Evolutionary conservation across 768 basidiomycete genomes (phyloP).

Genomic region (Chlorophyllum brunneum): DNA sequence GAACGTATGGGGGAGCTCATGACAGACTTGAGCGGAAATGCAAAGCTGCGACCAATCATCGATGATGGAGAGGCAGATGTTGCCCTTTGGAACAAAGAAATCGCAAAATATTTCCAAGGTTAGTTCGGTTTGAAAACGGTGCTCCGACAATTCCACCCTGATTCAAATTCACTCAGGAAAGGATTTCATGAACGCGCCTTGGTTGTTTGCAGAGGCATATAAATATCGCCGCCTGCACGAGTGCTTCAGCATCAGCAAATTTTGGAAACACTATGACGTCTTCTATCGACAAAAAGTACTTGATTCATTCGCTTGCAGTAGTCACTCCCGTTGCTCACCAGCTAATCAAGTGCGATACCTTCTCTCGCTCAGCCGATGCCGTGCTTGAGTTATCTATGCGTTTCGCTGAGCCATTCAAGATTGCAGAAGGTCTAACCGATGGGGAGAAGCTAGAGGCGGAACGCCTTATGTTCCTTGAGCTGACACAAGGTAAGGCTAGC

Average conservation of each 20-base stretch:
- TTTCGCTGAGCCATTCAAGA: slow-evolving; percentile 81
- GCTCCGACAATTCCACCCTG: not conserved
- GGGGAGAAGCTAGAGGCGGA: slow-evolving; percentile 66
- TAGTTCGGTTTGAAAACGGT: slow-evolving; percentile 5
- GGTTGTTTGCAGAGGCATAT: slow-evolving; percentile 95
- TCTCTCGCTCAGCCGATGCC: slow-evolving; percentile 86
- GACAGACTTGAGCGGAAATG: slow-evolving; percentile 80
- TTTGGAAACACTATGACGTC: slow-evolving; percentile 89
- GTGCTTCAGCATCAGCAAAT: slow-evolving; percentile 88
- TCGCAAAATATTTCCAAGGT: slow-evolving; percentile 92
- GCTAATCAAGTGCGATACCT: slow-evolving; percentile 76
- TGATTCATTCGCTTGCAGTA: not conserved
- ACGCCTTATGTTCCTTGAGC: slow-evolving; percentile 84
- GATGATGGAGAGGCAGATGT: slow-evolving; percentile 93
- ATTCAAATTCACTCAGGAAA: slow-evolving; percentile 45
- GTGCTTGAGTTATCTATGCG: slow-evolving; percentile 93
- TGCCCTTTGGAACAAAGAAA: slow-evolving; percentile 96
- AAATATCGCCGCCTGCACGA: slow-evolving; percentile 90
- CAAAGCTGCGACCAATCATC: slow-evolving; percentile 80
- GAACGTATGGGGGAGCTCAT: slow-evolving; percentile 89
- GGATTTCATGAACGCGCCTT: slow-evolving; percentile 94
- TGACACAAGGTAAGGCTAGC: slow-evolving; percentile 69
- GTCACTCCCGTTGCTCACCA: slow-evolving; percentile 8
- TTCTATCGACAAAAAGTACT: slow-evolving; percentile 88
- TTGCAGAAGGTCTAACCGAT: slow-evolving; percentile 46